phyloP scores from a whole-genome alignment of 306 rosid species.

The Trifolium subterraneum region DNA sequence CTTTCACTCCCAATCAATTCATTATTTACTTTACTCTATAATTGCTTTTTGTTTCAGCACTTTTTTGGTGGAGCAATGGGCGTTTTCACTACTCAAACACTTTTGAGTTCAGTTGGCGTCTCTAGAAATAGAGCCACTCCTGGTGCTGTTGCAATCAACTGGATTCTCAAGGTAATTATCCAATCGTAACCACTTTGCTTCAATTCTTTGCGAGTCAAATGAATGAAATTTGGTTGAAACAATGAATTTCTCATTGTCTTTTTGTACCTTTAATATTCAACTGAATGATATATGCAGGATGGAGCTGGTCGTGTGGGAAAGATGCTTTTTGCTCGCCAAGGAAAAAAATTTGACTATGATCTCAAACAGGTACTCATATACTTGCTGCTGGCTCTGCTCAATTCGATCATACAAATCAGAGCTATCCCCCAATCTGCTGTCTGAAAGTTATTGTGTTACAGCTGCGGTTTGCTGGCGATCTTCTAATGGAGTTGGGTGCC shows the following conservation, averaged over 20 bases:
- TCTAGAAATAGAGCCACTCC: constrained; percentile 71
- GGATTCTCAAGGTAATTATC: constrained; percentile 85
- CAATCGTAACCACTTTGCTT: too few species aligned
- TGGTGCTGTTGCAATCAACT: constrained; percentile 92
- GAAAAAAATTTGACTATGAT: constrained; percentile 96
- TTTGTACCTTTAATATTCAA: too few species aligned
- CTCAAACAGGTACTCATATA: constrained; percentile 73
- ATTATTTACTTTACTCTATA: too few species aligned
- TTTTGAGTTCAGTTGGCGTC: constrained; percentile 86
- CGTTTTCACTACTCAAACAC: constrained; percentile 95
- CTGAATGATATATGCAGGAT: constrained; percentile 54
- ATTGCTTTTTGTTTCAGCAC: constrained; percentile 53
- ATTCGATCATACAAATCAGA: constrained; percentile 12
- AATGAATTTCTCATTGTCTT: too few species aligned
- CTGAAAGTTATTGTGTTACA: constrained; percentile 48
- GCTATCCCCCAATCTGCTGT: constrained; percentile 28
- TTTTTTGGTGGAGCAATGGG: constrained; percentile 99
- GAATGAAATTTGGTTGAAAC: too few species aligned
- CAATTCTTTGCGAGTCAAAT: too few species aligned
- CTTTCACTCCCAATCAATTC: too few species aligned
- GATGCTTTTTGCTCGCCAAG: constrained; percentile 97
- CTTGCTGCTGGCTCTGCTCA: constrained; percentile 18
- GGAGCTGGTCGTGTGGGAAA: constrained; percentile 99
- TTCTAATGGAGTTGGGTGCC: constrained; percentile 97
- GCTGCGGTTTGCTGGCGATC: constrained; percentile 95